Percentiles rank a stretch among this genome's conserved stretches.
Conservation (phyloP, 306 rosid species). For the Luffa acutangula region DNA sequence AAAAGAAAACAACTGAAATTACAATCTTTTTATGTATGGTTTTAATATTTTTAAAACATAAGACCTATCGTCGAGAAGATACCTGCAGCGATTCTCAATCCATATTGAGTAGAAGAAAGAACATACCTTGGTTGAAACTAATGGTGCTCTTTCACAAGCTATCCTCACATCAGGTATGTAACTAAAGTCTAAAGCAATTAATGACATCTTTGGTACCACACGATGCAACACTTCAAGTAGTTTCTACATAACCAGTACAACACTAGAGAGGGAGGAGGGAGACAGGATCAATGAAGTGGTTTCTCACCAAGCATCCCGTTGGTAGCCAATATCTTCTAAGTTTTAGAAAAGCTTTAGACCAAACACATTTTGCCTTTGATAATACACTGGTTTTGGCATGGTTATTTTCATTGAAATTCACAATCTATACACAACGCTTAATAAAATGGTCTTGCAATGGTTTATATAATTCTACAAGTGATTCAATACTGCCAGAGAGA, state of each 20-base stretch:
- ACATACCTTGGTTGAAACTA: conserved; percentile 86
- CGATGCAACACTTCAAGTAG: conserved; percentile 72
- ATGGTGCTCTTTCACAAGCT: conserved; percentile 92
- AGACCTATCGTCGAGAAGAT: background rate
- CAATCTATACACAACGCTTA: conserved; percentile 55
- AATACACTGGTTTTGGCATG: conserved; percentile 21
- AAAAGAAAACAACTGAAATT: background rate
- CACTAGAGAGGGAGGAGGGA: conserved; percentile 8
- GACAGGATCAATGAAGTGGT: background rate
- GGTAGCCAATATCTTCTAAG: conserved; percentile 93
- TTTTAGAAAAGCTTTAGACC: conserved; percentile 78
- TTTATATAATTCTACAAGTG: conserved; percentile 48
- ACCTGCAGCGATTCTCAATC: background rate
- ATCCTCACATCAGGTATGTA: conserved; percentile 75
- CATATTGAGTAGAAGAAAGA: background rate
- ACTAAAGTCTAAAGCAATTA: conserved; percentile 90
- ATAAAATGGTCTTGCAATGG: conserved; percentile 74
- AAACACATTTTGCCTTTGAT: conserved; percentile 43
- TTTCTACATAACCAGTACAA: conserved; percentile 40
- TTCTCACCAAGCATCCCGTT: conserved; percentile 88
- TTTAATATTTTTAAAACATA: background rate
- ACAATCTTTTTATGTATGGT: background rate
- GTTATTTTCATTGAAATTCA: conserved; percentile 38
- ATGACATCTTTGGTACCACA: conserved; percentile 91
- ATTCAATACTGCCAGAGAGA: conserved; percentile 29